phyloP scores from a whole-genome alignment of 2,329 filamentous ascomycete genomes.

The Cladosporium sp. region DNA sequence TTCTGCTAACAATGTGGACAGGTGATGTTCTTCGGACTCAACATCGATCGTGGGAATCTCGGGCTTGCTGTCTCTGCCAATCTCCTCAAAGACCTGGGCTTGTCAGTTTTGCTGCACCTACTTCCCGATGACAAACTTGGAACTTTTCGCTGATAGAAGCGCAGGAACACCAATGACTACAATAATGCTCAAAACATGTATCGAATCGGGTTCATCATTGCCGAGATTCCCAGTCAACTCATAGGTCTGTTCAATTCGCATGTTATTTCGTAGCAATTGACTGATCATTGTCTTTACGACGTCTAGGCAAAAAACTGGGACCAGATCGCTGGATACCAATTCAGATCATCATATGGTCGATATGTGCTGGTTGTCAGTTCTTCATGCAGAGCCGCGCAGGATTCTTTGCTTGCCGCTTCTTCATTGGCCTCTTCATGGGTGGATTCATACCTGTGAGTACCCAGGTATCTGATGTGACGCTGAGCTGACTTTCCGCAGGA shows the following conservation, averaged over 20 bases:
- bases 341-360: slow-evolving; percentile 42
- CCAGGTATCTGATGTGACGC: no score
- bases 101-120: not conserved
- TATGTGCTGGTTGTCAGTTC: slow-evolving; percentile 32
- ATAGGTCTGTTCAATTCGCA: slow-evolving; percentile 28
- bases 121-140: no score
- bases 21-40: slow-evolving; percentile 13
- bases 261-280: no score
- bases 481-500: slow-evolving; percentile 23
- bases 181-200: slow-evolving; percentile 52
- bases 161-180: slow-evolving; percentile 47
- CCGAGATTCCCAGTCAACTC: slow-evolving; percentile 34
- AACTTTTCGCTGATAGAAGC: not conserved
- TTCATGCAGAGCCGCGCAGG: slow-evolving; percentile 27
- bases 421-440: slow-evolving; percentile 41
- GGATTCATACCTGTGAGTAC: slow-evolving; percentile 46
- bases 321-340: slow-evolving; percentile 42
- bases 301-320: slow-evolving; percentile 36
- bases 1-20: not conserved
- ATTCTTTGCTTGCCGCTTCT: slow-evolving; percentile 36
- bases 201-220: slow-evolving; percentile 72
- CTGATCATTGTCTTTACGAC: no score
- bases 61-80: slow-evolving; percentile 16
- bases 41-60: not conserved
- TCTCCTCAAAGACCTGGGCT: slow-evolving; percentile 31